Evolutionary conservation across 2,329 filamentous ascomycete genomes (phyloP).

Genomic region (Xylaria multiplex): DNA sequence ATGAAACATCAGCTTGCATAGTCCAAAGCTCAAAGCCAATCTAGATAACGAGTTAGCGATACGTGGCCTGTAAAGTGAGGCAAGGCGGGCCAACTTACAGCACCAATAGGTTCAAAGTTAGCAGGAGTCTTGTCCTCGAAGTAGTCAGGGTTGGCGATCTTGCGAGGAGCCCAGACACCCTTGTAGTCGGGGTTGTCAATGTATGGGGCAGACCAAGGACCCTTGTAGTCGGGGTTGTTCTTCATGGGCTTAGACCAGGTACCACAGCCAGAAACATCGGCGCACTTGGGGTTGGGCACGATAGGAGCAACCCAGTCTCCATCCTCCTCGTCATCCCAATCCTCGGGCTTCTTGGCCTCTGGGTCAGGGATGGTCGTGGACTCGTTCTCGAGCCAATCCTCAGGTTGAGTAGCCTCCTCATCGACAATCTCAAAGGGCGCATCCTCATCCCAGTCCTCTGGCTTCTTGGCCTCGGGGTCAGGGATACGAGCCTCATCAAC

Average conservation of each 20-base stretch:
- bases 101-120: conserved; percentile 98
- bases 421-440: conserved; percentile 96
- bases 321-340: conserved; percentile 99
- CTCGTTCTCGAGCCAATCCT: conserved; percentile 96
- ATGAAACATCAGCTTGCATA: conserved; percentile 98
- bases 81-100: conserved; percentile 69
- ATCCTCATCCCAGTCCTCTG: conserved; percentile 99
- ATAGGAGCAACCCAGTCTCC: conserved; percentile 95
- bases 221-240: conserved; percentile 97
- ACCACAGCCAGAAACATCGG: conserved; percentile 91
- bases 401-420: conserved; percentile 88
- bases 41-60: conserved; percentile 55
- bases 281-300: conserved; percentile 95
- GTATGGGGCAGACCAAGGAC: conserved; percentile 92
- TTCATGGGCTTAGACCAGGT: conserved; percentile 91
- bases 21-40: conserved; percentile 99
- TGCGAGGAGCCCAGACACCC: conserved; percentile 91
- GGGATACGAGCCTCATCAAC: conserved; percentile 91
- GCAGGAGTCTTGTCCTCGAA: conserved; percentile 97
- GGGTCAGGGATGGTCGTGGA: conserved; percentile 85
- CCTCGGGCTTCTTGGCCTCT: conserved; percentile 95
- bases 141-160: conserved; percentile 96
- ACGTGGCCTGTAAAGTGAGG: background rate
- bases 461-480: conserved; percentile 94
- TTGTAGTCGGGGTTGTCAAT: conserved; percentile 99